A percentile compares a stretch with the other conserved stretches of the same genome.
Evolutionary conservation across 2,329 filamentous ascomycete genomes (phyloP).

Genomic region (Fonsecaea multimorphosa): DNA sequence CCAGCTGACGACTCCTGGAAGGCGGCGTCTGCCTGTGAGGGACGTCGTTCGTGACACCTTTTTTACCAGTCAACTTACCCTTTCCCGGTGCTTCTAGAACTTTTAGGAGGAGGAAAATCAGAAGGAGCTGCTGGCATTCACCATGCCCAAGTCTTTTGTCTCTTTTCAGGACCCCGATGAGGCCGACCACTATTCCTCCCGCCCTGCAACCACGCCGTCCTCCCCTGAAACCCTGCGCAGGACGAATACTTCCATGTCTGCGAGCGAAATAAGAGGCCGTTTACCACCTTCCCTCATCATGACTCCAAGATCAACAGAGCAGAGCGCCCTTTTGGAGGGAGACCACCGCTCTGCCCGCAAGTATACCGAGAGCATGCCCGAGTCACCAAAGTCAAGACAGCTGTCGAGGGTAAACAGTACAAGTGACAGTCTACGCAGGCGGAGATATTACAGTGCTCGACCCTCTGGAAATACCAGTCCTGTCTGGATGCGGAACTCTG

Average conservation of each 20-base stretch:
- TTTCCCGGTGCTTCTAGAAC: neutral
- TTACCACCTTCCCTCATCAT: slow-evolving; percentile 30
- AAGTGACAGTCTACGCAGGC: slow-evolving; percentile 32
- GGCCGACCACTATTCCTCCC: slow-evolving; percentile 14
- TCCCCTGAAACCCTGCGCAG: slow-evolving; percentile 23
- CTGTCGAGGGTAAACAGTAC: slow-evolving; percentile 38
- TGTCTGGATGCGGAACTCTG: slow-evolving; percentile 33
- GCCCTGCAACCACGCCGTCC: slow-evolving; percentile 17
- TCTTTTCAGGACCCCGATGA: slow-evolving; percentile 34
- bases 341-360: slow-evolving; percentile 16
- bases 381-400: slow-evolving; percentile 27
- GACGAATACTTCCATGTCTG: slow-evolving; percentile 22
- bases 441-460: slow-evolving; percentile 27
- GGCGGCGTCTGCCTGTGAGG: slow-evolving; percentile 29
- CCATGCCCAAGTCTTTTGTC: slow-evolving; percentile 35
- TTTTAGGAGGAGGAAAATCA: neutral
- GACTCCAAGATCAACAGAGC: slow-evolving; percentile 28
- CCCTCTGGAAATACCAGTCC: slow-evolving; percentile 31
- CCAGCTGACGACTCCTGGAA: slow-evolving; percentile 26
- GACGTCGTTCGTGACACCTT: slow-evolving; percentile 20
- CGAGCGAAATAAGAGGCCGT: slow-evolving; percentile 25
- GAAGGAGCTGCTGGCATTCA: slow-evolving; percentile 7
- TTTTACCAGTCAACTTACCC: neutral
- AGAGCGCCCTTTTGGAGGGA: slow-evolving; percentile 30
- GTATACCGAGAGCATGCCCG: slow-evolving; percentile 26